Evolutionary conservation across 768 basidiomycete species (phyloP).

Genomic region (Mycena galericulata): DNA sequence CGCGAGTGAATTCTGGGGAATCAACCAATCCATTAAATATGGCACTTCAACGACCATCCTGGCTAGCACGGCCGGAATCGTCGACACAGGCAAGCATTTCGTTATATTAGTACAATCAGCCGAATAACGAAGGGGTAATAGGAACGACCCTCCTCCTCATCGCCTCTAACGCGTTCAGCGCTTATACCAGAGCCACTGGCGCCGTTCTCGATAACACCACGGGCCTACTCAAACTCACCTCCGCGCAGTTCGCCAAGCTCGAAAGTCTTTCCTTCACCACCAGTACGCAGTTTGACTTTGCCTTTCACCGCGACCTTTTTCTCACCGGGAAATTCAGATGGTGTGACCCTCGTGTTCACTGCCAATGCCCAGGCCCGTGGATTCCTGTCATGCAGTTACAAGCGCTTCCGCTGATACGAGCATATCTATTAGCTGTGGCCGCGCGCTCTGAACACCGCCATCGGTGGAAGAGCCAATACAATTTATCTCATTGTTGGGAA

Average conservation of each 20-base stretch:
- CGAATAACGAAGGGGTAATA: neutral
- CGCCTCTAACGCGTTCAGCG: constrained; percentile 43
- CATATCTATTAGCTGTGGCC: constrained; percentile 41
- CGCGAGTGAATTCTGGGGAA: constrained; percentile 55
- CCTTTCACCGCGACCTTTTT: too few relatives aligned
- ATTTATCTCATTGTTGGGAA: constrained; percentile 44
- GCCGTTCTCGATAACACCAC: constrained; percentile 35
- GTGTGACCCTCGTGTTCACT: constrained; percentile 37
- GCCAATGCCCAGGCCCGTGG: constrained; percentile 44
- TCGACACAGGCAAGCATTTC: constrained; percentile 48
- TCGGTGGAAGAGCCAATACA: constrained; percentile 39
- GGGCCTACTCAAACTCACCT: constrained; percentile 34
- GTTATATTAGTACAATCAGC: neutral
- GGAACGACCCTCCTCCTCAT: constrained; percentile 53
- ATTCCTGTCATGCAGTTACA: too few relatives aligned
- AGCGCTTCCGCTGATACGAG: neutral
- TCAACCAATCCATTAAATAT: constrained; percentile 53
- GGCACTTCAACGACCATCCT: constrained; percentile 46
- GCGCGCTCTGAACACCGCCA: constrained; percentile 38
- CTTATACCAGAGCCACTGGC: constrained; percentile 47
- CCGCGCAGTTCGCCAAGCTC: constrained; percentile 38
- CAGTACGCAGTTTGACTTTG: constrained; percentile 45
- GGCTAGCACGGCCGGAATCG: constrained; percentile 51
- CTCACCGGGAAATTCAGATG: too few relatives aligned
- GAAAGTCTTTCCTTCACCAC: constrained; percentile 50